Percentiles rank a stretch among this genome's conserved stretches.
These are phyloP conservation scores for Akanthomyces muscarius DNA, from an alignment of 2,329 filamentous ascomycete species.

Conservation along the genomic window DNA sequence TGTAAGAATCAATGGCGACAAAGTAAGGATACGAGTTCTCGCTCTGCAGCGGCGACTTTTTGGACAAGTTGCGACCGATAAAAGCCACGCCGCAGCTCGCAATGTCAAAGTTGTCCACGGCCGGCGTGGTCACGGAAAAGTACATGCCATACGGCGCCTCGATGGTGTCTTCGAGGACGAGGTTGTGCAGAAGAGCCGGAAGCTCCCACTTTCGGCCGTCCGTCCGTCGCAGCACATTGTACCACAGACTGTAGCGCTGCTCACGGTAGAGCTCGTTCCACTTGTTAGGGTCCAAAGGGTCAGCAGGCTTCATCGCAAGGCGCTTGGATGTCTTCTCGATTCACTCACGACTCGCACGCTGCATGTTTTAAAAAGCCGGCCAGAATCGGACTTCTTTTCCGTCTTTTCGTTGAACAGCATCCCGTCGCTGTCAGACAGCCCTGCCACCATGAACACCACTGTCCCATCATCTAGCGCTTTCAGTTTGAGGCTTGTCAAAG, in stretches of 20 bases:
- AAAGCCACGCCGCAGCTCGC: slow-evolving; percentile 33
- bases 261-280: slow-evolving; percentile 30
- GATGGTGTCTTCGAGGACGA: slow-evolving; percentile 28
- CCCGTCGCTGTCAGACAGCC: slow-evolving; percentile 30
- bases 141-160: slow-evolving; percentile 30
- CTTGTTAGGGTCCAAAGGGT: slow-evolving; percentile 21
- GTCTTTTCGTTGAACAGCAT: slow-evolving; percentile 31
- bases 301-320: not conserved
- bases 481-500: slow-evolving; percentile 32
- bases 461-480: slow-evolving; percentile 31
- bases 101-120: slow-evolving; percentile 31
- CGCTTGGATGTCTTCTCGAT: slow-evolving; percentile 16
- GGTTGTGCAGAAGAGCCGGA: slow-evolving; percentile 30
- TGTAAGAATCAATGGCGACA: slow-evolving; percentile 32
- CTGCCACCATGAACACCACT: slow-evolving; percentile 34
- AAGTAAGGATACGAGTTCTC: slow-evolving; percentile 29
- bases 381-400: slow-evolving; percentile 26
- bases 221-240: slow-evolving; percentile 29
- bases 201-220: slow-evolving; percentile 29
- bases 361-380: slow-evolving; percentile 33
- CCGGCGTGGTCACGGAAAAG: slow-evolving; percentile 19
- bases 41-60: slow-evolving; percentile 15
- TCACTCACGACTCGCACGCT: slow-evolving; percentile 34
- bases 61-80: slow-evolving; percentile 23
- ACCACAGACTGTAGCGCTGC: slow-evolving; percentile 36